Conservation (phyloP, 2,329 filamentous ascomycete species). For the Curvularia hawaiiensis region DNA sequence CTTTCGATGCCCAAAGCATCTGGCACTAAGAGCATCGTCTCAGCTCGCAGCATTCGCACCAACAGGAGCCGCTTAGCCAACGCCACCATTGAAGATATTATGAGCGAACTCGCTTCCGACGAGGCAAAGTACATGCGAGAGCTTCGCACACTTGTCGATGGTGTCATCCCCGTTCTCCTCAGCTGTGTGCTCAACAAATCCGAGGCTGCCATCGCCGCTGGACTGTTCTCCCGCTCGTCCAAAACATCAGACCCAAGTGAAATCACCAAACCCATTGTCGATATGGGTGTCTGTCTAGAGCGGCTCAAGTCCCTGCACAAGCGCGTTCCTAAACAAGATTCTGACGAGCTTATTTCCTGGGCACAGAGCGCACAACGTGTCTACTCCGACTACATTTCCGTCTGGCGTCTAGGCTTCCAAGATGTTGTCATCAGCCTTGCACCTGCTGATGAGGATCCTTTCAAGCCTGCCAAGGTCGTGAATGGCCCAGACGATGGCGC, state of each 20-base stretch:
- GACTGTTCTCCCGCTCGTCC: slow-evolving; percentile 68
- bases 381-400: slow-evolving; percentile 83
- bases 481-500: slow-evolving; percentile 54
- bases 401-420: slow-evolving; percentile 93
- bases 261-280: slow-evolving; percentile 84
- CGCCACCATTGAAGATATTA: slow-evolving; percentile 74
- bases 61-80: slow-evolving; percentile 69
- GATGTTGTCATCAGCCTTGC: slow-evolving; percentile 93
- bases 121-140: slow-evolving; percentile 89
- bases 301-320: slow-evolving; percentile 80
- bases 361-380: slow-evolving; percentile 76
- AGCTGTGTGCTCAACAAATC: slow-evolving; percentile 80
- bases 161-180: slow-evolving; percentile 90
- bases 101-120: slow-evolving; percentile 80
- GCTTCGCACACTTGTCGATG: slow-evolving; percentile 89
- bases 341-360: slow-evolving; percentile 78
- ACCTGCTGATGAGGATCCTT: slow-evolving; percentile 68
- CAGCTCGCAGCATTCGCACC: slow-evolving; percentile 77
- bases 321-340: slow-evolving; percentile 75
- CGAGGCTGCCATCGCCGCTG: slow-evolving; percentile 66
- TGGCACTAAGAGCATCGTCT: slow-evolving; percentile 72
- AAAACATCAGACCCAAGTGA: slow-evolving; percentile 63
- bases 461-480: slow-evolving; percentile 51
- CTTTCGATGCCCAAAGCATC: slow-evolving; percentile 72
- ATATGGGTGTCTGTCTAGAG: slow-evolving; percentile 91